Evolutionary conservation across 352 stramenopile genomes (phyloP).

Genomic region (Phytophthora quininea): DNA sequence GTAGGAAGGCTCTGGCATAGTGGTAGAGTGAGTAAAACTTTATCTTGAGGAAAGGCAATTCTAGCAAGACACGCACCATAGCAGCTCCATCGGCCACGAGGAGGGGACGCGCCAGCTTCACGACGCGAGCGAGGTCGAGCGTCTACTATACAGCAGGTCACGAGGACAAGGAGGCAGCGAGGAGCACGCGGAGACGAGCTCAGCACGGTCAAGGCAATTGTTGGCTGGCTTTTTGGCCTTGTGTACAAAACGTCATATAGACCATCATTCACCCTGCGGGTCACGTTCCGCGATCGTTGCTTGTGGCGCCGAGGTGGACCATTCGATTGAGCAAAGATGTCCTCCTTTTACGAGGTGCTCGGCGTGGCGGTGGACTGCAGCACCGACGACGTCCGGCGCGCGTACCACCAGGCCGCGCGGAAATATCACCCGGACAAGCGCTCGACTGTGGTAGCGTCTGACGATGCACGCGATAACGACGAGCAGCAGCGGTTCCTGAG

Average conservation of each 20-base stretch:
- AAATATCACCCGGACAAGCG: conserved; percentile 75
- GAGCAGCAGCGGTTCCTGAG: conserved; percentile 49
- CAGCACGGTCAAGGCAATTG: neutral
- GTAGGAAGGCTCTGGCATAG: conserved; percentile 37
- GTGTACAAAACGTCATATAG: conserved; percentile 5
- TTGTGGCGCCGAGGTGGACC: conserved; percentile 23
- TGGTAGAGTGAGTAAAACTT: neutral
- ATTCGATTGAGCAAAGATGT: conserved; percentile 1
- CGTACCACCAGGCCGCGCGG: conserved; percentile 70
- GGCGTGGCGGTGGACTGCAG: conserved; percentile 48
- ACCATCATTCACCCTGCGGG: conserved; percentile 24
- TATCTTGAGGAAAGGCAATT: neutral
- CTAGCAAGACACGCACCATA: conserved; percentile 38
- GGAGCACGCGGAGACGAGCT: conserved; percentile 1
- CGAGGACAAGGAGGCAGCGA: conserved; percentile 10
- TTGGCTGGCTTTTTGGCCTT: conserved; percentile 7
- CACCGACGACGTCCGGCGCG: conserved; percentile 65
- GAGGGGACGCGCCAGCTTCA: conserved; percentile 53
- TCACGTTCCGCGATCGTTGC: conserved; percentile 25
- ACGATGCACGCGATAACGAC: neutral
- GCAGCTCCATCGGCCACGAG: conserved; percentile 49
- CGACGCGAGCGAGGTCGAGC: conserved; percentile 23
- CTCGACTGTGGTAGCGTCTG: neutral
- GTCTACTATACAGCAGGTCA: neutral
- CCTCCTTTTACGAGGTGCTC: conserved; percentile 69